Evolutionary conservation across 345 rosid genomes (phyloP).

Genomic region (Ceriops decandra): DNA sequence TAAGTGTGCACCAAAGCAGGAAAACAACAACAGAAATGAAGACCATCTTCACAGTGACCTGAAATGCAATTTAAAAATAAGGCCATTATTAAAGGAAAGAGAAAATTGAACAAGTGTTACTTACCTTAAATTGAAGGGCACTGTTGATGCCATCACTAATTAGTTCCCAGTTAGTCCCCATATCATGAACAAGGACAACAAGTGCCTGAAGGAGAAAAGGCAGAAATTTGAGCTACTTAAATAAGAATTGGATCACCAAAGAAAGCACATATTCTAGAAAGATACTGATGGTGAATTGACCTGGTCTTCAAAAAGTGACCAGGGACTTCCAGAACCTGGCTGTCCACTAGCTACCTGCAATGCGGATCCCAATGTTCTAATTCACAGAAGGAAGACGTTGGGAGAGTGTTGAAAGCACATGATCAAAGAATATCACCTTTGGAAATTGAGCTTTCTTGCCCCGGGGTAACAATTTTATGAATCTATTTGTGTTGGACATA

Average conservation of each 20-base stretch:
- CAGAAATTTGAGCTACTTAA: slow-evolving; percentile 20
- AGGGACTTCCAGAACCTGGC: slow-evolving; percentile 75
- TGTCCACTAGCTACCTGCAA: slow-evolving; percentile 71
- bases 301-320: slow-evolving; percentile 99
- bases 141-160: slow-evolving; percentile 93
- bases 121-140: slow-evolving; percentile 87
- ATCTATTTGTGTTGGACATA: slow-evolving; percentile 80
- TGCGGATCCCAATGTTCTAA: slow-evolving; percentile 25
- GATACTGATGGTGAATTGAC: slow-evolving; percentile 31
- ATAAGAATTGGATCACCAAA: slow-evolving; percentile 14
- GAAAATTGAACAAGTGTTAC: slow-evolving; percentile 15
- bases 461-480: slow-evolving; percentile 64
- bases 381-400: slow-evolving; percentile 7
- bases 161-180: slow-evolving; percentile 99
- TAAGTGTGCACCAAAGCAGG: neutral
- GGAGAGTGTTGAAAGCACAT: neutral
- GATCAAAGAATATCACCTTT: slow-evolving; percentile 46
- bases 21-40: neutral
- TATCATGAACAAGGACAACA: slow-evolving; percentile 95
- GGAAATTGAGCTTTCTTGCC: slow-evolving; percentile 66
- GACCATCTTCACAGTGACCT: neutral
- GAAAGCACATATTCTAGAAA: slow-evolving; percentile 13
- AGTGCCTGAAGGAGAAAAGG: slow-evolving; percentile 64
- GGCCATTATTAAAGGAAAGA: neutral
- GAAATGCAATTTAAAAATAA: slow-evolving; percentile 8